Evolutionary conservation across 345 rosid genomes (phyloP).

Genomic region (Gossypioides kirkii): DNA sequence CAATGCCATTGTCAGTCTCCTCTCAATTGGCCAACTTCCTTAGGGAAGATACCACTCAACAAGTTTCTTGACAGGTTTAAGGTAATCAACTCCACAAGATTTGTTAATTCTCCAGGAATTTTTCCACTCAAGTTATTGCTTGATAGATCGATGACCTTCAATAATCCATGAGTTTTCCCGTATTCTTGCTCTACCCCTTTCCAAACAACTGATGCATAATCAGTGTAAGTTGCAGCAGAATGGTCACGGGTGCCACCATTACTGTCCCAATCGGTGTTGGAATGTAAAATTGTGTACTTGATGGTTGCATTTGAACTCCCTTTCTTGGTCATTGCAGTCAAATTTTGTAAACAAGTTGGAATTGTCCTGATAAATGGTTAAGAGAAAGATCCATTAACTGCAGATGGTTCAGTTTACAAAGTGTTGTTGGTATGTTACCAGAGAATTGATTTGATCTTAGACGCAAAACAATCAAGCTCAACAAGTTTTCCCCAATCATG

Average conservation of each 20-base stretch:
- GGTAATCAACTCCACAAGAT: background rate
- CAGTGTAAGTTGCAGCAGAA: background rate
- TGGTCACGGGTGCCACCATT: too few relatives aligned
- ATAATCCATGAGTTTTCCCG: background rate
- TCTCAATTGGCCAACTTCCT: constrained; percentile 5
- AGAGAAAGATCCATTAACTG: background rate
- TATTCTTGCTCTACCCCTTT: background rate
- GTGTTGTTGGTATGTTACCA: background rate
- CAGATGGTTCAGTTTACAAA: background rate
- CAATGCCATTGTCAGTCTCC: background rate
- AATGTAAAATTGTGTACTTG: too few relatives aligned
- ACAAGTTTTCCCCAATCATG: background rate
- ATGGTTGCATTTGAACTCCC: background rate
- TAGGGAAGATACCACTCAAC: constrained; percentile 11
- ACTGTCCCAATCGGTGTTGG: background rate
- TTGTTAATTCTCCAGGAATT: constrained; percentile 11
- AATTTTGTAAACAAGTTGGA: background rate
- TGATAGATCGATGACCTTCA: background rate
- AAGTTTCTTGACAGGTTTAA: constrained; percentile 19
- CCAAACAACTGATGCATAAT: background rate
- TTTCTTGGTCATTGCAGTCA: background rate
- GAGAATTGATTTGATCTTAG: background rate
- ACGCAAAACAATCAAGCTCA: background rate
- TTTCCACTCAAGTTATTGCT: background rate
- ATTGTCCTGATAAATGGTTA: background rate